Base-by-base conservation (phyloP, 306 rosid genomes). In the Arachis stenosperma region DNA sequence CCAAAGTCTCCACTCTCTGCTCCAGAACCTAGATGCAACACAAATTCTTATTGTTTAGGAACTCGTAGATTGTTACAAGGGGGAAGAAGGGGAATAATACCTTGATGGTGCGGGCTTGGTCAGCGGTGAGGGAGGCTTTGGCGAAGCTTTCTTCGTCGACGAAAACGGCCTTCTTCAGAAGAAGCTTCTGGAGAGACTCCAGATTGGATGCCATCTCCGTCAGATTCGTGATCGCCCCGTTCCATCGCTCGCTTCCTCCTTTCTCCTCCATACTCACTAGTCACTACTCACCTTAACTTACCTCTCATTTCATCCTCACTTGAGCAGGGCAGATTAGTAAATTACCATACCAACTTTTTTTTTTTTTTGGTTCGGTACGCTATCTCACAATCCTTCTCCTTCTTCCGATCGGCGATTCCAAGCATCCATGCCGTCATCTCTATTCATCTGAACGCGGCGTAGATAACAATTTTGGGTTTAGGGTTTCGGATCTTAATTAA, bases 31-130 rank as follows among this genome's bases (percentile, higher is more conserved):
- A 76, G 6, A 42, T 6, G 7, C 8, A 6, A 33, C 37, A 33
- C 37, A 33, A 4, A 33, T 5, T 42, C 9, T 0, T 42, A 6
- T 42, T 42, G 2, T 42, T 40, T 2, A 40, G 7, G 8, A 42
- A 42, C 9, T 42, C 9, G 46, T 42, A 5, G 46, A 42, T 42
- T 42, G 2, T 42, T 42, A 42, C 5, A 2, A 8, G 46, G 46
- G 9, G 8, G 9, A 42, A 4, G 9, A 42, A 42, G 7, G 8
- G 46, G 46, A 42, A 42, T 42, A 6, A 8, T 41, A 90, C 96
- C 84, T 94, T 94, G 71, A 94, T 89, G 69, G 91, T 76, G 27
- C 98, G 93, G n/a, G 92, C 90, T 84, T 94, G 98, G 53, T 94
- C 90, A 14, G 98, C 84, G 76, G 82, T 80, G 81, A 91, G 90